Percentiles rank a stretch among this genome's conserved stretches.
Conservation (phyloP, 306 rosid genomes). For the Datisca glomerata region DNA sequence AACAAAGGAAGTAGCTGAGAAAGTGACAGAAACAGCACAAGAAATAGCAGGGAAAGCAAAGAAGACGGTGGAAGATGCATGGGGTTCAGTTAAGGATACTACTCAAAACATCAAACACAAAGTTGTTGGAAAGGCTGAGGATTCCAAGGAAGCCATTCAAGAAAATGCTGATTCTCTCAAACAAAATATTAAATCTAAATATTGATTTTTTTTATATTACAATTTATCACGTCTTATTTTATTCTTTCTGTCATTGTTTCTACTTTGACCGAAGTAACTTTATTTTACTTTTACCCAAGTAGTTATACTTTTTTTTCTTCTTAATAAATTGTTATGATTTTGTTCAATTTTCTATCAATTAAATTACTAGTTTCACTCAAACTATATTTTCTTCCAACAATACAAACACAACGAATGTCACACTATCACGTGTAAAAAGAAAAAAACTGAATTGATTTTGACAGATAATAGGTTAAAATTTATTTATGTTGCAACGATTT, state of each 20-base stretch:
- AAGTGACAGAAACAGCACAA: slow-evolving; percentile 34
- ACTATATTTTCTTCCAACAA: too few species aligned
- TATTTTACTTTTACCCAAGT: too few species aligned
- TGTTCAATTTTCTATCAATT: too few species aligned
- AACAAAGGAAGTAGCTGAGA: slow-evolving; percentile 29
- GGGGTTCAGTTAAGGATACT: slow-evolving; percentile 55
- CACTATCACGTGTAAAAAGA: too few species aligned
- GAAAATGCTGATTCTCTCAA: slow-evolving; percentile 31
- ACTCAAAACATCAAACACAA: slow-evolving; percentile 45
- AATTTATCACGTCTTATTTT: not conserved
- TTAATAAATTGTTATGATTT: too few species aligned
- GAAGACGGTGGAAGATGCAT: slow-evolving; percentile 56
- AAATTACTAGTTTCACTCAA: too few species aligned
- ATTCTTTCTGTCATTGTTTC: not conserved
- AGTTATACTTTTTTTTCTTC: too few species aligned
- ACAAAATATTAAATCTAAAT: slow-evolving; percentile 31
- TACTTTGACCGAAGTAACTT: too few species aligned
- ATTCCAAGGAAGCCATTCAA: slow-evolving; percentile 43
- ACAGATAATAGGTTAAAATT: too few species aligned
- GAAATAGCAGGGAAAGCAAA: slow-evolving; percentile 50
- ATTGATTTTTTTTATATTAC: not conserved
- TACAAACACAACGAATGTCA: too few species aligned
- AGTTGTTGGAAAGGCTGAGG: slow-evolving; percentile 34
- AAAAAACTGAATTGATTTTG: too few species aligned
- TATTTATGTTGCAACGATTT: too few species aligned